Base-by-base conservation (phyloP, 2,329 filamentous ascomycete genomes). In the Dothistroma septosporum region DNA sequence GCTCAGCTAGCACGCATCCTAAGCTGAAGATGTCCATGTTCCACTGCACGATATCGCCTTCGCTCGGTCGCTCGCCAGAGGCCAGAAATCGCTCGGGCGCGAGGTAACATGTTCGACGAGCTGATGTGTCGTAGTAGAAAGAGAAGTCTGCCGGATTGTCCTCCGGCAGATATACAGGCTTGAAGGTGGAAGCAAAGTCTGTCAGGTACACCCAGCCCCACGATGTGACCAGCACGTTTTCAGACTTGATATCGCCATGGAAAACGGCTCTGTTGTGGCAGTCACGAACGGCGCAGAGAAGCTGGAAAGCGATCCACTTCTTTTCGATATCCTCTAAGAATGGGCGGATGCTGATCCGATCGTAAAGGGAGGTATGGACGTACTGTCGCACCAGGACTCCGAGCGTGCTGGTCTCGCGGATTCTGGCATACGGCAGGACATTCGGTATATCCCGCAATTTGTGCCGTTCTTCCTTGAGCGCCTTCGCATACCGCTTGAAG, bases 151-250 rank as follows among this genome's bases (percentile, higher is more conserved):
- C 92, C 1, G 94, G 94, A 70, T 99, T 97, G 71, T 99, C 92
- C 74, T 97, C 93, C 2, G 94, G 94, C 2, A 99, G 81, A 75
- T 91, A 91, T 5, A 92, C 90, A 11, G 92, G 94, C 73, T 99
- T 99, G 79, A 96, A 97, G 0, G 90, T 88, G 0, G 93, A 92
- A 4, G 93, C 96, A 74, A 97, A 99, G 75, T 99, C 94, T n/a
- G 92, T 88, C 41, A 99, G 83, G 74, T 97, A 99, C 1, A 99
- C 83, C 94, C 95, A 99, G 78, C 97, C 97, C 94, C 94, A 99
- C 7, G 94, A 97, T 0, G 94, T 99, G 55, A 99, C 93, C 53
- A 99, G 80, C 37, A 96, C 86, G 70, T 99, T 99, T 76, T 99
- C 93, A 1, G 93, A 94, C 80, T 99, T 99, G 79, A 99, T 97